A percentile compares a stretch with the other conserved stretches of the same genome.
Evolutionary conservation across 306 rosid species (phyloP).

Genomic region (Leucaena leucocephala): DNA sequence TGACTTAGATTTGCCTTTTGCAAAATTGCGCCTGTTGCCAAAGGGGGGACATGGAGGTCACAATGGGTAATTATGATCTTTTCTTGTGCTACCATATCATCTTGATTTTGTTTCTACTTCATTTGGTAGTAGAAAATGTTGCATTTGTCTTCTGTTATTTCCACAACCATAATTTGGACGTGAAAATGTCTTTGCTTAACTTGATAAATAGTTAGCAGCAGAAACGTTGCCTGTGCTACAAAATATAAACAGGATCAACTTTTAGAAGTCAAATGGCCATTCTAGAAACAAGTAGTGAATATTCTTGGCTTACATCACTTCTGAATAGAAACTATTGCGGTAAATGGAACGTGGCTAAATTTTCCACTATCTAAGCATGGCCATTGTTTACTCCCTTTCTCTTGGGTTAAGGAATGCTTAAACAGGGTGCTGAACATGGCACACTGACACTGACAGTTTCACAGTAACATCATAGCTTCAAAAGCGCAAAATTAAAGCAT

Average conservation of each 20-base stretch:
- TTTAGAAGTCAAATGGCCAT: background rate
- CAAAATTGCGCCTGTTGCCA: slow-evolving; percentile 80
- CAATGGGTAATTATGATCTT: slow-evolving; percentile 66
- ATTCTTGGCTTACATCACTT: slow-evolving; percentile 18
- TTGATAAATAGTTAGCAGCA: slow-evolving; percentile 8
- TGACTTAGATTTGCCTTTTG: slow-evolving; percentile 93
- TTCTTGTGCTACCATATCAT: slow-evolving; percentile 8
- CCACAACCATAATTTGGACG: slow-evolving; percentile 8
- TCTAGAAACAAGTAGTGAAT: background rate
- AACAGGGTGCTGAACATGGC: background rate
- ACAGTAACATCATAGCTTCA: slow-evolving; percentile 1
- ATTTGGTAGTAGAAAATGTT: slow-evolving; percentile 3
- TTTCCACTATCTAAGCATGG: background rate
- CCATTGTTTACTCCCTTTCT: slow-evolving; percentile 6
- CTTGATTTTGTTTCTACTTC: slow-evolving; percentile 7
- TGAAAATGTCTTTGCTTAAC: slow-evolving; percentile 2
- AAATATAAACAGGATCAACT: slow-evolving; percentile 2
- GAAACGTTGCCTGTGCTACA: background rate
- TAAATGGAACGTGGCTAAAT: slow-evolving; percentile 11
- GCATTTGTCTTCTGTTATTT: slow-evolving; percentile 5
- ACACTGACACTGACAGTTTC: background rate
- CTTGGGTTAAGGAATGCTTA: slow-evolving; percentile 18
- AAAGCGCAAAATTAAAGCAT: background rate
- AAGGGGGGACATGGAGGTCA: slow-evolving; percentile 99
- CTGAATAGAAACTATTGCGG: slow-evolving; percentile 5